Percentiles rank a stretch among this genome's conserved stretches.
Conservation (phyloP, 768 basidiomycete species). For the Chalciporus piperatus region DNA sequence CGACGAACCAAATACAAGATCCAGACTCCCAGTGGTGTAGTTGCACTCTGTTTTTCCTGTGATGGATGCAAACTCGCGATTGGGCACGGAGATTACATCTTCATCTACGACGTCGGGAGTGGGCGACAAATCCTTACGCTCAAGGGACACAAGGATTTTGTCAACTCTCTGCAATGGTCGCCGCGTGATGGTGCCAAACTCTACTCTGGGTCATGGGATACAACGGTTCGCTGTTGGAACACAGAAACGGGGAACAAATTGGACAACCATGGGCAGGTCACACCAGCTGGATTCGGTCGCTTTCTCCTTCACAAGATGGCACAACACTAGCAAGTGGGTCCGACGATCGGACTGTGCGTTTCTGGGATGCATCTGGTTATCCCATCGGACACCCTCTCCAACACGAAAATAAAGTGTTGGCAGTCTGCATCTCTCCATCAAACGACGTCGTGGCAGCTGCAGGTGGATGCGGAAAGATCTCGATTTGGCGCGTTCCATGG, state of each 20-base stretch:
- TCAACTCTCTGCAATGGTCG: constrained; percentile 8
- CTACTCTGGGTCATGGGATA: constrained; percentile 1
- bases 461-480: too few relatives aligned
- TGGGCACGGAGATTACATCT: neutral
- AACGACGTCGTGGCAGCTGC: too few relatives aligned
- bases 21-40: too few relatives aligned
- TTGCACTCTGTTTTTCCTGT: constrained; percentile 2
- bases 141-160: neutral
- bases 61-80: constrained; percentile 6
- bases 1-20: too few relatives aligned
- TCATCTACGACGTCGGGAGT: neutral
- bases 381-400: too few relatives aligned
- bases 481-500: too few relatives aligned
- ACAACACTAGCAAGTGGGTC: constrained; percentile 3
- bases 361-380: too few relatives aligned
- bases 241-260: neutral
- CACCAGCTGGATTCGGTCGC: neutral
- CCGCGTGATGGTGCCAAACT: constrained; percentile 11
- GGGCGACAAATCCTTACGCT: neutral
- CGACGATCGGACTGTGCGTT: neutral
- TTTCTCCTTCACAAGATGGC: constrained; percentile 3
- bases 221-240: constrained; percentile 13
- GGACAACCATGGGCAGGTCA: constrained; percentile 15
- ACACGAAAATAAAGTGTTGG: neutral
- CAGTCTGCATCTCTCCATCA: too few relatives aligned